Percentiles rank a stretch among this genome's conserved stretches.
Evolutionary conservation across 2,329 filamentous ascomycete species (phyloP).

Genomic region (Huntiella omanensis): DNA sequence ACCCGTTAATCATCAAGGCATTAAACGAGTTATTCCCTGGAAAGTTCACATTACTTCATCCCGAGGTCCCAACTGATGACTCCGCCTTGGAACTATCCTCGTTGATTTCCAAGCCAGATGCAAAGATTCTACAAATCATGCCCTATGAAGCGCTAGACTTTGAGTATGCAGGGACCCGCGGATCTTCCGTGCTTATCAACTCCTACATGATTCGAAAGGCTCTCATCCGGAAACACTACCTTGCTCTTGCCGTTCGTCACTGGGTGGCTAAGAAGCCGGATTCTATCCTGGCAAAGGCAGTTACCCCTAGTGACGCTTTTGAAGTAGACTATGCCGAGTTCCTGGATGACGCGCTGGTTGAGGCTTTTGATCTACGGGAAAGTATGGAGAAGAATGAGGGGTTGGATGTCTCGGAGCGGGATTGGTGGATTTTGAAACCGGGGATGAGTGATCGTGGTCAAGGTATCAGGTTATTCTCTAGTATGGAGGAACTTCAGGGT

Average conservation of each 20-base stretch:
- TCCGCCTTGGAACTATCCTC: conserved; percentile 20
- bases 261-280: conserved; percentile 72
- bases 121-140: conserved; percentile 54
- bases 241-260: conserved; percentile 63
- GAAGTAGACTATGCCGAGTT: conserved; percentile 97
- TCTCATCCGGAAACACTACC: conserved; percentile 86
- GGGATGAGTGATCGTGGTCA: conserved; percentile 95
- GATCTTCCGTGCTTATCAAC: conserved; percentile 51
- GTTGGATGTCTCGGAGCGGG: conserved; percentile 24
- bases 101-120: conserved; percentile 18
- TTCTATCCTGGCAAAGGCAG: conserved; percentile 47
- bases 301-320: conserved; percentile 67
- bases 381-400: conserved; percentile 49
- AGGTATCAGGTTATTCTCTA: conserved; percentile 77
- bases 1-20: conserved; percentile 64
- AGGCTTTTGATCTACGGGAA: conserved; percentile 71
- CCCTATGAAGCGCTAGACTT: conserved; percentile 83
- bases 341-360: conserved; percentile 76
- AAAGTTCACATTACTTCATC: conserved; percentile 29
- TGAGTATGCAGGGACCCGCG: conserved; percentile 45
- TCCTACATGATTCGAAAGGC: conserved; percentile 93
- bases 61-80: conserved; percentile 12
- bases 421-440: conserved; percentile 98
- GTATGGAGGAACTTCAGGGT: conserved; percentile 59
- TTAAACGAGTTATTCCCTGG: conserved; percentile 44